Evolutionary conservation across 352 stramenopile species (phyloP).

Genomic region (Pythium rishiriense): DNA sequence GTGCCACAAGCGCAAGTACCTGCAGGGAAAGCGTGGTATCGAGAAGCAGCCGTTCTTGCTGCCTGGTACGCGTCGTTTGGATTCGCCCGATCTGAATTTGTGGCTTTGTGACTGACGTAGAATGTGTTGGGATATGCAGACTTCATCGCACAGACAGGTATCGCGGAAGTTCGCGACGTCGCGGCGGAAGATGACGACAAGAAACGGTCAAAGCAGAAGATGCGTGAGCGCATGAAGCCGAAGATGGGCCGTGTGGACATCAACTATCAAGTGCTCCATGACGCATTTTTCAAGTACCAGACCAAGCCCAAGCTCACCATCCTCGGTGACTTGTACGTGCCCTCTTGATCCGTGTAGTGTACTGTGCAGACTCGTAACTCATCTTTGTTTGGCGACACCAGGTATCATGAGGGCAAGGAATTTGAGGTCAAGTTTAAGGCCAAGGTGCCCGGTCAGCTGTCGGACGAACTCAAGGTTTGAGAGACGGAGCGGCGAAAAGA

Average conservation of each 20-base stretch:
- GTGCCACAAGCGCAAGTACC: constrained; percentile 98
- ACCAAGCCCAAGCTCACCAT: constrained; percentile 94
- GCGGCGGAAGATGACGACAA: constrained; percentile 86
- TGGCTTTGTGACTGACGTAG: neutral
- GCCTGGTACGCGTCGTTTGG: constrained; percentile 40
- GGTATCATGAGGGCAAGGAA: constrained; percentile 99
- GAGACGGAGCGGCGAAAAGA: neutral
- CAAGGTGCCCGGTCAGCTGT: constrained; percentile 90
- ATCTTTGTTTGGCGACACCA: too few species aligned
- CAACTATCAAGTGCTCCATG: constrained; percentile 97
- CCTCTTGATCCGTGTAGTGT: constrained; percentile 27
- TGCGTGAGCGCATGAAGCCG: constrained; percentile 91
- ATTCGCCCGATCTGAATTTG: too few species aligned
- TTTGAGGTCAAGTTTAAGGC: constrained; percentile 91
- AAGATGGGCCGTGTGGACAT: constrained; percentile 98
- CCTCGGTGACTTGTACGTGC: constrained; percentile 75
- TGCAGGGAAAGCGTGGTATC: constrained; percentile 96
- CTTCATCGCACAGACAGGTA: constrained; percentile 97
- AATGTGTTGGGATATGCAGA: constrained; percentile 37
- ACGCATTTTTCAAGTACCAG: constrained; percentile 99
- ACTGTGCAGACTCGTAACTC: neutral
- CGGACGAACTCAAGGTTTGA: constrained; percentile 66
- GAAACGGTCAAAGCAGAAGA: constrained; percentile 92
- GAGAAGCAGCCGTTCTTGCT: constrained; percentile 96
- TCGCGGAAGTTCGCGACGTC: constrained; percentile 76